phyloP scores from a whole-genome alignment of 805 yeast genomes.

The Starmerella kuoi region DNA sequence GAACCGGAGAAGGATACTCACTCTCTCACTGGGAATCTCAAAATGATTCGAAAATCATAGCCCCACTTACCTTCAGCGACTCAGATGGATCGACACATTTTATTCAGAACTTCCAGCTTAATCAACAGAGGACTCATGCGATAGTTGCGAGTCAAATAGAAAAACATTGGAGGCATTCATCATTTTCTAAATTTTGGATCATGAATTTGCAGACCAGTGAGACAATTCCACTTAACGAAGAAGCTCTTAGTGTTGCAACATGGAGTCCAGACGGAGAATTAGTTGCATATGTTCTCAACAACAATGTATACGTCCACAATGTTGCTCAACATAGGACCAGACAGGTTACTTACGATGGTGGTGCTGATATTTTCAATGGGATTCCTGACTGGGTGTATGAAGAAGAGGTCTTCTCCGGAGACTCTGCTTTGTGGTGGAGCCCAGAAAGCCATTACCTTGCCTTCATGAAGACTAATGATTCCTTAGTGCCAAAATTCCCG shows the following conservation, averaged over 20 bases:
- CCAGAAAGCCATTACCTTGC: constrained; percentile 55
- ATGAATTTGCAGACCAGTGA: constrained; percentile 35
- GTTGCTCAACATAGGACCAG: constrained; percentile 24
- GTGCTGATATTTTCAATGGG: constrained; percentile 62
- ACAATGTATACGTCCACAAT: constrained; percentile 50
- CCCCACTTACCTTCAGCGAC: constrained; percentile 32
- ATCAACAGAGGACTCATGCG: constrained; percentile 37
- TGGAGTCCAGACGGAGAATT: constrained; percentile 66
- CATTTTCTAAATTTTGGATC: constrained; percentile 49
- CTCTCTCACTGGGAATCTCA: constrained; percentile 36
- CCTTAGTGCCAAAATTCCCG: constrained; percentile 57
- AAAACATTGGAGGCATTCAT: constrained; percentile 59
- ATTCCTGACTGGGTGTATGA: constrained; percentile 93
- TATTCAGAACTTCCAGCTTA: constrained; percentile 36
- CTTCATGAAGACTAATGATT: constrained; percentile 57
- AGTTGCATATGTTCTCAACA: constrained; percentile 55
- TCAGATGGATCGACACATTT: constrained; percentile 23
- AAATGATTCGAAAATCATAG: constrained; percentile 7
- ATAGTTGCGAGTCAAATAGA: constrained; percentile 42
- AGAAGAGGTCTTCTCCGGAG: constrained; percentile 69
- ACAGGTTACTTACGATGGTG: constrained; percentile 61
- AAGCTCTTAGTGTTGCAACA: constrained; percentile 40
- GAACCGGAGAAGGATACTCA: constrained; percentile 7
- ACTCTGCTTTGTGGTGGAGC: constrained; percentile 79
- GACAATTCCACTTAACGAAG: constrained; percentile 26